Evolutionary conservation across 208 protist species (phyloP), one percentile per base, ranked within the genome.

Genomic region (Trypanosoma scelopori): DNA sequence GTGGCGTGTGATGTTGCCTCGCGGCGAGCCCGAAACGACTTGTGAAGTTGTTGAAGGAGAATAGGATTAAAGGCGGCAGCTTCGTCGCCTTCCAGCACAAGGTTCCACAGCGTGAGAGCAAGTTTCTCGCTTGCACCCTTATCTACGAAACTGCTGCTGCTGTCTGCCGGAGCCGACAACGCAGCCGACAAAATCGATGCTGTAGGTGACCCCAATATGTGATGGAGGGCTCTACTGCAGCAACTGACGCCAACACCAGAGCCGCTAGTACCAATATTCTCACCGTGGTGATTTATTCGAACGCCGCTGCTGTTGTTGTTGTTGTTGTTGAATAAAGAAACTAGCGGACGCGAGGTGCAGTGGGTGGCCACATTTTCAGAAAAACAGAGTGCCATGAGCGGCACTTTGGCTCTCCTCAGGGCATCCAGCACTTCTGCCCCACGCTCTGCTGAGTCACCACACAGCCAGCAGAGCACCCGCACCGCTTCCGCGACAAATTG

Each of bases 391-490:
- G 37, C 53, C 7, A 64, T 12, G 7, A 74, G 28, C 9, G 51
- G 46, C 22, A 74, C 47, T 41, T 41, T 57, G 6, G 51, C 69
- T 16, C 25, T 27, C 28, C 20, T 43, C n/a, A 76, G 42, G 6
- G 23, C 28, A 7, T 39, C 9, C 41, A 76, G 28, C 27, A 76
- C 56, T 16, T 51, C 49, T 18, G 5, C n/a, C 1, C 62, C 30
- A 20, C 46, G 50, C 37, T 55, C 41, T 15, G 30, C 49, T 6
- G 20, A 35, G 32, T 70, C 71, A 4, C 56, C 71, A 71, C 52
- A 65, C 0, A 76, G 48, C 71, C 71, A 76, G 45, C 35, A n/a
- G 3, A 76, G 49, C 28, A 76, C 23, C 16, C 32, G 32, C 15
- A 48, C 50, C 5, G 63, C 60, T 7, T 47, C 32, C 3, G 28